These are phyloP conservation scores for Thymus mandschuricus DNA, from an alignment of 257 asterid genomes.

Conservation along the genomic window DNA sequence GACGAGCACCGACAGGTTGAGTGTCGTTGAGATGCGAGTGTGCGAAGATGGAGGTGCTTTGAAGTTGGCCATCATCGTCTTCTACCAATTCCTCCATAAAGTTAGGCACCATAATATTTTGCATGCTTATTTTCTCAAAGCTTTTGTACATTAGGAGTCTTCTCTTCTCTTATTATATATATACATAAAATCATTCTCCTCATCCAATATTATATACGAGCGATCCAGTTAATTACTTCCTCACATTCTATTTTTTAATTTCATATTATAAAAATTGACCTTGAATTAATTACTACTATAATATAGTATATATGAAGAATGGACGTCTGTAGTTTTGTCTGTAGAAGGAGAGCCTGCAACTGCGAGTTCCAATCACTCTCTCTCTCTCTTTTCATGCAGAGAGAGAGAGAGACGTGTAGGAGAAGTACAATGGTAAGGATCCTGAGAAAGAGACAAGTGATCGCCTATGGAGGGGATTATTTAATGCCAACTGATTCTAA, in stretches of 20 bases:
- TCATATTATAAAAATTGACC: too few species aligned
- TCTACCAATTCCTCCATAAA: slow-evolving; percentile 16
- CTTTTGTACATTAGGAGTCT: background rate
- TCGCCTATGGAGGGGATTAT: slow-evolving; percentile 17
- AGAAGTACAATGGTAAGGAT: slow-evolving; percentile 25
- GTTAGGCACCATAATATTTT: slow-evolving; percentile 24
- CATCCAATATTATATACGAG: background rate
- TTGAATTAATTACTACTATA: too few species aligned
- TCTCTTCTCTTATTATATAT: background rate
- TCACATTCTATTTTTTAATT: background rate
- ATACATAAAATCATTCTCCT: slow-evolving; percentile 10
- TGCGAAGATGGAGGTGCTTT: background rate
- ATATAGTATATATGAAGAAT: background rate
- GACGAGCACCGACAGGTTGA: background rate
- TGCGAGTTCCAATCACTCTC: background rate
- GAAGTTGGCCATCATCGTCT: slow-evolving; percentile 18
- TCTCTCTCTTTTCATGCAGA: background rate
- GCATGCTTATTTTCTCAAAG: background rate
- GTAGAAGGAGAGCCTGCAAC: slow-evolving; percentile 28
- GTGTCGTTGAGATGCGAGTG: too few species aligned
- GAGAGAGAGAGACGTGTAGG: slow-evolving; percentile 19
- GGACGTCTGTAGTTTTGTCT: background rate
- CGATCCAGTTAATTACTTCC: background rate
- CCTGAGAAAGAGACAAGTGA: slow-evolving; percentile 33
- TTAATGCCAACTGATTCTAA: background rate